Evolutionary conservation across 305 asterid genomes (phyloP).

Genomic region (Rubia tinctorum): DNA sequence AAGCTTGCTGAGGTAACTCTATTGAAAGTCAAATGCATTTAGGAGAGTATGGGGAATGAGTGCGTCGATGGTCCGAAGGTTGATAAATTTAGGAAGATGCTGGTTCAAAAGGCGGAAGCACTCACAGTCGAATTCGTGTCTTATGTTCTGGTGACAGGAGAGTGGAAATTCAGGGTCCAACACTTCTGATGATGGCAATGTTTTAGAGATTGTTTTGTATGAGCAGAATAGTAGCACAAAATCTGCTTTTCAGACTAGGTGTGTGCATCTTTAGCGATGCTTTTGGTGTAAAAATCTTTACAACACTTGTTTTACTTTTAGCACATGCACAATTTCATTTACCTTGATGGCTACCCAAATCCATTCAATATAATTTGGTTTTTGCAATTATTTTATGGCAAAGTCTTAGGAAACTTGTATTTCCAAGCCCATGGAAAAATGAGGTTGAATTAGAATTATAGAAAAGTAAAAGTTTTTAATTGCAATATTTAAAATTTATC

Average conservation of each 20-base stretch:
- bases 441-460: too few relatives aligned
- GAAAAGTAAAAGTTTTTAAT: too few relatives aligned
- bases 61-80: slow-evolving; percentile 59
- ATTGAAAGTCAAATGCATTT: slow-evolving; percentile 62
- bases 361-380: too few relatives aligned
- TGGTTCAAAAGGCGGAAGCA: slow-evolving; percentile 57
- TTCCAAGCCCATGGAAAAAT: too few relatives aligned
- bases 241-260: neutral
- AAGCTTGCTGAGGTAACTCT: slow-evolving; percentile 80
- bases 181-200: slow-evolving; percentile 33
- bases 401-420: too few relatives aligned
- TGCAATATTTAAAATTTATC: too few relatives aligned
- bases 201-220: too few relatives aligned
- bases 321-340: too few relatives aligned
- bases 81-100: slow-evolving; percentile 55
- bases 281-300: too few relatives aligned
- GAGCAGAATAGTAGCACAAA: neutral
- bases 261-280: too few relatives aligned
- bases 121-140: slow-evolving; percentile 76
- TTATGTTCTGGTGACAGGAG: slow-evolving; percentile 65
- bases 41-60: slow-evolving; percentile 50
- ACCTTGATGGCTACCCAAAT: too few relatives aligned
- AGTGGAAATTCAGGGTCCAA: slow-evolving; percentile 70
- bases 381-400: too few relatives aligned
- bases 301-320: neutral